Evolutionary conservation across 768 basidiomycete species (phyloP).

Genomic region (Kwoniella mangroviensis): DNA sequence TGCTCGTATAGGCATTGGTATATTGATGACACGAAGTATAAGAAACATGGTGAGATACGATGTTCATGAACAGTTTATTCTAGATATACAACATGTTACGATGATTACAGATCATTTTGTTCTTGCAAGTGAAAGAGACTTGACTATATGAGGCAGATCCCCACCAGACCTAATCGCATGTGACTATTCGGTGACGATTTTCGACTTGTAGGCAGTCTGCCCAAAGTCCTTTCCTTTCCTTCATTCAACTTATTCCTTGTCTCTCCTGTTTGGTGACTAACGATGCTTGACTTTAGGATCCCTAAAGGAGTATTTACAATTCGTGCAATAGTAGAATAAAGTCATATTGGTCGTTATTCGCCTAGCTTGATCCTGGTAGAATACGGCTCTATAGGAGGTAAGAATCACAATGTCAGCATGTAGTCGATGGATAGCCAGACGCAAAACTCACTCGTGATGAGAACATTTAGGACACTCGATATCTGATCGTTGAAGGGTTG

Average conservation of each 20-base stretch:
- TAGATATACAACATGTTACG: no score
- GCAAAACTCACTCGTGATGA: conserved; percentile 60
- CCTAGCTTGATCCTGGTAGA: conserved; percentile 96
- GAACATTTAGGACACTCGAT: conserved; percentile 82
- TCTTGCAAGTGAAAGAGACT: no score
- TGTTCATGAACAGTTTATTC: no score
- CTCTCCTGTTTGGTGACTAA: background rate
- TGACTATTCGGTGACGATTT: no score
- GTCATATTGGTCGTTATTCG: conserved; percentile 77
- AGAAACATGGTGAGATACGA: no score
- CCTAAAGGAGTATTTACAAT: conserved; percentile 51
- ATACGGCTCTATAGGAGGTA: conserved; percentile 69
- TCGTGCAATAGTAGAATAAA: conserved; percentile 54
- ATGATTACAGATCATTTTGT: no score
- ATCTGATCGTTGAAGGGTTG: conserved; percentile 87
- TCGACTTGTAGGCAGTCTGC: no score
- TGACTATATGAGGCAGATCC: no score
- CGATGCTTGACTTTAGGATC: conserved; percentile 39
- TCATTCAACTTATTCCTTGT: background rate
- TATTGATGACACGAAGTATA: no score
- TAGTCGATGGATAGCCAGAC: background rate
- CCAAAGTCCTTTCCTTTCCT: no score
- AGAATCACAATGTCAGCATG: background rate
- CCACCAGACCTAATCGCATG: no score
- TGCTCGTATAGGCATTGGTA: no score